phyloP scores from a whole-genome alignment of 2,329 filamentous ascomycete species.

The Emergomyces orientalis region DNA sequence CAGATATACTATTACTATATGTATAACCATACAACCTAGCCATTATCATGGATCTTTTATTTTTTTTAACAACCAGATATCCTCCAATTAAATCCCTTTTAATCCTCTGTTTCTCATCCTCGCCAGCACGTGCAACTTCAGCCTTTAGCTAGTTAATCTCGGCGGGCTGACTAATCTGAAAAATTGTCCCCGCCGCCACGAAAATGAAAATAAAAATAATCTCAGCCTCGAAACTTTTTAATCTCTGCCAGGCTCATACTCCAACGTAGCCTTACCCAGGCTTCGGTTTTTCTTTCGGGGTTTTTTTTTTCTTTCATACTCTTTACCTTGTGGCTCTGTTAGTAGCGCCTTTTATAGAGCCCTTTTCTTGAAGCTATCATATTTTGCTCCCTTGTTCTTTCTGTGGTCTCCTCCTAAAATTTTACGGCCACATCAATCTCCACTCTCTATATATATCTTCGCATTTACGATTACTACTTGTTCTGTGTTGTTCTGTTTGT shows the following conservation, averaged over 20 bases:
- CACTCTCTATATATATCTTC: constrained; percentile 2
- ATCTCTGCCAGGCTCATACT: background rate
- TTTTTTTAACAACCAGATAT: background rate
- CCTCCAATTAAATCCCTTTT: background rate
- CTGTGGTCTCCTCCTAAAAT: background rate
- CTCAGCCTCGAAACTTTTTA: background rate
- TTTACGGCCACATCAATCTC: background rate
- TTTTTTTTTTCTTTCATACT: constrained; percentile 5
- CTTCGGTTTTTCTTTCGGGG: constrained; percentile 4
- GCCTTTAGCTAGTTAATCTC: background rate
- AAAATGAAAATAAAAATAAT: background rate
- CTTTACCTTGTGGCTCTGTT: constrained; percentile 2
- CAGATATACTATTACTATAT: background rate
- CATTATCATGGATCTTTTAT: background rate
- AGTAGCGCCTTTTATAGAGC: background rate
- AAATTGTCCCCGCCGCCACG: background rate
- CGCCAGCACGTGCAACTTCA: background rate
- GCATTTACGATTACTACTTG: background rate
- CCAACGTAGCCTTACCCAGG: background rate
- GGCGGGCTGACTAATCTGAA: background rate
- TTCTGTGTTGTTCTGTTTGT: background rate
- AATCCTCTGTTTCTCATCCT: background rate
- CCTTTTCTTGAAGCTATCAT: background rate
- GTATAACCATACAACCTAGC: background rate
- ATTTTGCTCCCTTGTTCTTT: background rate